Percentiles rank a stretch among this genome's conserved stretches.
phyloP scores from a whole-genome alignment of 805 yeast genomes.

The Metschnikowia shivogae region DNA sequence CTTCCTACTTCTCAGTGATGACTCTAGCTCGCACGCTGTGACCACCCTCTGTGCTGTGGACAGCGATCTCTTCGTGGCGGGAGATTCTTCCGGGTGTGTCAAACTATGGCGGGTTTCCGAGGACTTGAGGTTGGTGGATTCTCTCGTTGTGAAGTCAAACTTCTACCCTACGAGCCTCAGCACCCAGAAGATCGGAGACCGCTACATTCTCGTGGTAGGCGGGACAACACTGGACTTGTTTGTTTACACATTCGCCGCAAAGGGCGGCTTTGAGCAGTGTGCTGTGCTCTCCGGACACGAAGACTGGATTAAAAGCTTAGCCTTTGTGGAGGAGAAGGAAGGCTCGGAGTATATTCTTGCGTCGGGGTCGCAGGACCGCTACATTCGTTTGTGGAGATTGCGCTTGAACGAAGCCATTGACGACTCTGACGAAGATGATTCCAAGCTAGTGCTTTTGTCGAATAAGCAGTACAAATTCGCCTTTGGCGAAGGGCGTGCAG shows the following conservation, averaged over 20 bases:
- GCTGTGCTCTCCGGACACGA: constrained; percentile 84
- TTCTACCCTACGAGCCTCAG: constrained; percentile 45
- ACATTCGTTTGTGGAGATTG: constrained; percentile 85
- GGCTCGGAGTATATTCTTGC: constrained; percentile 65
- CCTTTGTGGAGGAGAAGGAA: constrained; percentile 47
- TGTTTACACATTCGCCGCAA: constrained; percentile 45
- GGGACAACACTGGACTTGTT: constrained; percentile 59
- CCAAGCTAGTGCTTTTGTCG: constrained; percentile 51
- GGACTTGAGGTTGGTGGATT: constrained; percentile 22
- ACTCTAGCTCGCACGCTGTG: constrained; percentile 38
- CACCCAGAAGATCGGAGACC: constrained; percentile 28
- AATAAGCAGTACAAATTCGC: constrained; percentile 69
- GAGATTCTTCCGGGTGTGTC: constrained; percentile 60
- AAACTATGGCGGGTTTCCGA: constrained; percentile 45
- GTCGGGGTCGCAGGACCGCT: constrained; percentile 88
- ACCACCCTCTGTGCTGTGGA: constrained; percentile 46
- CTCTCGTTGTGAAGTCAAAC: constrained; percentile 38
- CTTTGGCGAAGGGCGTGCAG: constrained; percentile 34
- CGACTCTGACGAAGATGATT: constrained; percentile 51
- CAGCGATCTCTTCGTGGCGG: constrained; percentile 47
- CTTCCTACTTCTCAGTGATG: constrained; percentile 16
- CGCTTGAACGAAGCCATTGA: constrained; percentile 52
- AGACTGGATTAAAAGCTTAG: constrained; percentile 85
- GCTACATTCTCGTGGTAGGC: constrained; percentile 60
- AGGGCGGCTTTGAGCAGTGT: constrained; percentile 27